Base-by-base conservation (phyloP, 257 asterid species). In the Asclepias syriaca region DNA sequence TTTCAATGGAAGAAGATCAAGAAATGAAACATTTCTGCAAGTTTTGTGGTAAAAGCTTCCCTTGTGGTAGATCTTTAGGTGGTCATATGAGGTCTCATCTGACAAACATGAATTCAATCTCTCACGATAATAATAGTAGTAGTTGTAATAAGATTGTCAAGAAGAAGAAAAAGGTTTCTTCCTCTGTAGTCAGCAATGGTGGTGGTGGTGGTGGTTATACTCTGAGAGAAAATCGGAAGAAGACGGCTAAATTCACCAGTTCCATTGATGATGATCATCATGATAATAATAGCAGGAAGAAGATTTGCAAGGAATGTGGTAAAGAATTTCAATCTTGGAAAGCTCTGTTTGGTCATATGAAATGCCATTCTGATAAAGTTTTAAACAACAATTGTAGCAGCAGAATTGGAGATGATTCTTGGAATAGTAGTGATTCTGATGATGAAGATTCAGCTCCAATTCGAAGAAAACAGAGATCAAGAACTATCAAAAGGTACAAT, bases 81-180 rank as follows among this genome's bases (percentile, higher is more conserved):
- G 92, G 92, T 24, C 92, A 87, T 54, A 88, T 90, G 94, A 92
- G 97, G 90, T 87, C 97, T 81, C 98, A 93, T 81, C 73, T 90
- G 34, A 29, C 0, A 1, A 29, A 29, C 34, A 29, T 2, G 34
- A 29, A 29, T 29, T 29, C 34, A 29, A 2, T 29, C 3, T 29
- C 34, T 29, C 34, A 29, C 34, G 34, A 29, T 29, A 29, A 29
- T 29, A 29, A 29, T 29, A 29, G 34, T 29, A 29, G 34, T 29
- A 29, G 34, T 29, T 29, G 34, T 40, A 40, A 73, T 11, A 84
- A 81, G 57, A 69, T 70, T 39, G 78, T 71, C 46, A 83, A 81
- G 84, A 87, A 89, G 77, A 87, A 84, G 75, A 87, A 89, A 77
- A 85, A 84, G 77, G 82, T 83, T 49, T 85, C 83, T 49, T 85